These are phyloP conservation scores for Apiotrichum sp. DNA, from an alignment of 1,284 basidiomycete genomes.

Conservation along the genomic window DNA sequence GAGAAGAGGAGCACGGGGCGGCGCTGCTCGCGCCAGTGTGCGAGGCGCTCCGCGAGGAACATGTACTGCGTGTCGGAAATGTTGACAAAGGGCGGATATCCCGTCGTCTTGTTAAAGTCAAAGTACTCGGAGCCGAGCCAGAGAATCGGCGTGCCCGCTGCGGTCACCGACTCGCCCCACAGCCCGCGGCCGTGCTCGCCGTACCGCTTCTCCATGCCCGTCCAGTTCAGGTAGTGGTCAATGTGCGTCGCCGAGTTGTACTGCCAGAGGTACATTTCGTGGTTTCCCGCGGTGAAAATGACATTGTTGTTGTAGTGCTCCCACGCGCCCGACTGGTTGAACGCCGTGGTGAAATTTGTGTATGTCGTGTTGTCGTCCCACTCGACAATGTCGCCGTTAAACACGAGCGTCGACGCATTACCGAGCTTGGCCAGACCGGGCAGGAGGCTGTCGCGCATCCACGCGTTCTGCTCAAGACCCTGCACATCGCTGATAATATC, in stretches of 20 bases:
- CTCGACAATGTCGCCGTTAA: constrained; percentile 4
- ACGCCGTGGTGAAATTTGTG: background rate
- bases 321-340: background rate
- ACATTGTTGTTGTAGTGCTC: constrained; percentile 1
- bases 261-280: background rate
- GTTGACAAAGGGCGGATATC: background rate
- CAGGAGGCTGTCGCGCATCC: constrained; percentile 1
- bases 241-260: too few species aligned
- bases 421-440: background rate
- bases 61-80: constrained; percentile 3
- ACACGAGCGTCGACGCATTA: constrained; percentile 3
- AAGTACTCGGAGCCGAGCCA: constrained; percentile 4
- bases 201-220: background rate
- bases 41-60: constrained; percentile 1
- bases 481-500: constrained; percentile 8
- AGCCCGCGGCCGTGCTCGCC: background rate
- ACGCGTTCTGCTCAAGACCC: background rate
- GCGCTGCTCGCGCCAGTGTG: constrained; percentile 1
- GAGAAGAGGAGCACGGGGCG: constrained; percentile 2
- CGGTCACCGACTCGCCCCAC: constrained; percentile 4
- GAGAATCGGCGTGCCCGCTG: background rate
- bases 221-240: background rate
- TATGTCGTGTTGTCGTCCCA: background rate
- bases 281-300: background rate
- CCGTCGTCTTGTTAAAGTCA: background rate